Evolutionary conservation across 2,329 filamentous ascomycete species (phyloP), one percentile per base, ranked within the genome.

Genomic region (Triangularia setosa): DNA sequence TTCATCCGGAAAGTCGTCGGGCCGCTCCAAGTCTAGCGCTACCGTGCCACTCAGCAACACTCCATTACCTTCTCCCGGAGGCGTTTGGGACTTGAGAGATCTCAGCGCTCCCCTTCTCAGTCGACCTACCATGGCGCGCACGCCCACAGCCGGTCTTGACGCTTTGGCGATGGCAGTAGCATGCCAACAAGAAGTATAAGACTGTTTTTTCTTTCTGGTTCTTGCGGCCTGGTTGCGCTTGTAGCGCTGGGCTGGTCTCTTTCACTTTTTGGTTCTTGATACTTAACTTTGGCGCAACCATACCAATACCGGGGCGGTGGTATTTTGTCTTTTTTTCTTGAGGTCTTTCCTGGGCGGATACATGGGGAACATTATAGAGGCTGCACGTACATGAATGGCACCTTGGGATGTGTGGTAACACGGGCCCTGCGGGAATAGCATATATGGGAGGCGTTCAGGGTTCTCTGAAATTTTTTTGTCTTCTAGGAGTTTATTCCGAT

Each of bases 91-190:
- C 64, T 77, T 83, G 77, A 77, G 78, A 52, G 76, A 75, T 28
- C 73, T 82, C 30, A 80, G 80, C 61, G 69, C 79, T 1, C 77
- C 81, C 62, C 73, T 83, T 12, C 75, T 81, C 68, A 77, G 73
- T 67, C 79, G 81, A n/a, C 82, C 82, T 3, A 74, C 72, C 12
- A 70, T 76, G 6, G 71, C 72, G 2, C 75, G 79, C 64, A 79
- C 79, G n/a, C 77, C 78, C n/a, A 82, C 77, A 67, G 84, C 80
- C 64, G 83, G 83, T 21, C 78, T 86, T 4, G 83, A 86, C 67
- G 80, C 83, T 7, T 75, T 86, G 21, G 84, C 83, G 56, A 79
- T 83, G 76, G 84, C 82, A 23, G 78, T 84, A 14, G 83, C 81
- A 24, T 83, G 81, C 67, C 81, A 84, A 71, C 80, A 83, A 69